Base-by-base conservation (phyloP, 139 green algal species). In the Coccomyxa sp. region DNA sequence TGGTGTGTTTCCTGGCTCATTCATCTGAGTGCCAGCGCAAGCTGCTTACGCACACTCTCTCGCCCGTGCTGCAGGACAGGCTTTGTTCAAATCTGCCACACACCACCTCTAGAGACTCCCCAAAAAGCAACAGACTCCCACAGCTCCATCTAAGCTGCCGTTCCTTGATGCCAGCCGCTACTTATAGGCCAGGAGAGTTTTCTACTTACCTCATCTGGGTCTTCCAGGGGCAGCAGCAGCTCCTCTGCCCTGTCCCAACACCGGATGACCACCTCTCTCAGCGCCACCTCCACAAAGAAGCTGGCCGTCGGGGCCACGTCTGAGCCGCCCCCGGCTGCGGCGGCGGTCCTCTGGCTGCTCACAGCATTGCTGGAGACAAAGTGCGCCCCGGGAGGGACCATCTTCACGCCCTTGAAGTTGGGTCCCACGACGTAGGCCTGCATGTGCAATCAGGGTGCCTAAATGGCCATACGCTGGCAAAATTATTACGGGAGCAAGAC, bases 391-490 rank as follows among this genome's bases (percentile, higher is more conserved):
- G 93, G 93, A 0, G 94, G 93, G 10, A 98, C 22, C 93, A 98
- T 98, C 81, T 98, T 98, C 8, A 98, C 77, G 38, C 94, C 94
- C 33, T 85, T 88, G 82, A 98, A 98, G 14, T 87, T 87, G 9
- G 89, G 88, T 0, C 94, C 94, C 24, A 81, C 80, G 8, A 91
- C 38, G 70, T 96, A 98, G 24, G 79, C 91, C 88, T 97, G 88
- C 72, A n/a, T n/a, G 24, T 69, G 31, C 16, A 68, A 41, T 0
- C 24, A 50, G 22, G 35, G 1, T 37, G 6, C 2, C 2, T 36
- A 36, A 71, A 71, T n/a, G n/a, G 50, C 64, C 24, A 35, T 35
- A 71, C 14, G 29, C 29, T 2, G n/a, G 31, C 68, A 50, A 76
- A 12, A 18, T 7, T 34, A 16, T 36, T n/a, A n/a, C 68, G 64